Base-by-base conservation (phyloP, 2,329 filamentous ascomycete species). In the Lecanoromycetidae sp. region DNA sequence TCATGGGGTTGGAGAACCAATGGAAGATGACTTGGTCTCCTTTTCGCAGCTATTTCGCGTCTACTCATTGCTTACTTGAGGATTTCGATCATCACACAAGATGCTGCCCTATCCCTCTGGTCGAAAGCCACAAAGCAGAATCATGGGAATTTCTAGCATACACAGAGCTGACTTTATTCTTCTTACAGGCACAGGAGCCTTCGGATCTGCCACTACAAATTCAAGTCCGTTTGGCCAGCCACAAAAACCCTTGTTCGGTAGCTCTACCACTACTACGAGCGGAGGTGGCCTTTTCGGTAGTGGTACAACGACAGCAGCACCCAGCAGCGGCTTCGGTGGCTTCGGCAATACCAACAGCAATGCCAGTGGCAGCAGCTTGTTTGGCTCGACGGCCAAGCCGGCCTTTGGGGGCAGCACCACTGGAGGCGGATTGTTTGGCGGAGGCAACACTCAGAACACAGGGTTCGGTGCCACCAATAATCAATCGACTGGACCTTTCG, bases 401-500 rank as follows among this genome's bases (percentile, higher is more conserved):
- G 49, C 49, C 10, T 51, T 51, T 40, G 49, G 49, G 40, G 35
- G 35, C 20, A 37, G 42, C 9, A 35, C 44, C 22, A 41, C 48
- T 41, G 52, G 50, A 32, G 47, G 53, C 3, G 44, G 46, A 17
- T 43, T 55, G 2, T 53, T 52, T 37, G 47, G 53, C 7, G 26
- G 36, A 10, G 39, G 26, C 10, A 54, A 41, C 15, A 48, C 51
- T 37, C 25, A n/a, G 9, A 40, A 36, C 5, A 54, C 46, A 15
- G 48, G 53, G 9, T 79, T 79, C 55, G 75, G 75, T 37, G 57
- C 61, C 13, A 37, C 52, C 47, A 46, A 53, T 44, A 42, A 54
- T 44, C 44, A 56, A 43, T 12, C 52, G 46, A 61, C 61, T 49
- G 57, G 54, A 53, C 57, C 59, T 30, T 68, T 68, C 53, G 56